phyloP scores from a whole-genome alignment of 768 basidiomycete species.

The Lactarius tabidus region DNA sequence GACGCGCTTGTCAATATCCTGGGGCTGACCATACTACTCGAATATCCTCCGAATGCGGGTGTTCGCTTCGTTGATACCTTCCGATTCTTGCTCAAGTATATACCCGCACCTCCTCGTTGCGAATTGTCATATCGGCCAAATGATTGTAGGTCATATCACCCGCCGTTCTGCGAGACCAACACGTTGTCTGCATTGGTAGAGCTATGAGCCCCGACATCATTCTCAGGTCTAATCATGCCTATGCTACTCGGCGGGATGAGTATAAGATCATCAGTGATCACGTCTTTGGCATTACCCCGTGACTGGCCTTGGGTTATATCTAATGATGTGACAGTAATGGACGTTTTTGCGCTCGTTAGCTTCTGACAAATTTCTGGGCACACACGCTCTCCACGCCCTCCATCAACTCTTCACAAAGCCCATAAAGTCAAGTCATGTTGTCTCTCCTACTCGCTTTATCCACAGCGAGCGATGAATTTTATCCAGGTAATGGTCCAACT shows the following conservation, averaged over 20 bases:
- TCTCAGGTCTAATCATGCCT: not conserved
- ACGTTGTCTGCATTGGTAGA: not conserved
- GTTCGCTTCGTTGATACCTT: not conserved
- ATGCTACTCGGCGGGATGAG: not conserved
- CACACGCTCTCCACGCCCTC: not conserved
- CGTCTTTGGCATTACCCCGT: not conserved
- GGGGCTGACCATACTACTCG: not conserved
- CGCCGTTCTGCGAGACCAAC: not conserved
- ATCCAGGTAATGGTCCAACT: not conserved
- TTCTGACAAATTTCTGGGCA: not conserved
- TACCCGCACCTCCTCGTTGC: not conserved
- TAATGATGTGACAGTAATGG: not conserved
- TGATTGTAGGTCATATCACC: not conserved
- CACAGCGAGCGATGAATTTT: not conserved
- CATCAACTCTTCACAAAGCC: not conserved
- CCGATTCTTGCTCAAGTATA: not conserved
- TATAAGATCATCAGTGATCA: not conserved
- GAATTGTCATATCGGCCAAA: not conserved
- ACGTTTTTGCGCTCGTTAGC: not conserved
- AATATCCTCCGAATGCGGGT: not conserved
- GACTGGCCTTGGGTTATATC: not conserved
- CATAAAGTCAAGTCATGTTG: not conserved
- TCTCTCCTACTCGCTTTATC: not conserved
- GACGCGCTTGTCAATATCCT: not conserved
- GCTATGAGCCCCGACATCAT: not conserved